Evolutionary conservation across 768 basidiomycete genomes (phyloP).

Genomic region (Arthromyces matolae): DNA sequence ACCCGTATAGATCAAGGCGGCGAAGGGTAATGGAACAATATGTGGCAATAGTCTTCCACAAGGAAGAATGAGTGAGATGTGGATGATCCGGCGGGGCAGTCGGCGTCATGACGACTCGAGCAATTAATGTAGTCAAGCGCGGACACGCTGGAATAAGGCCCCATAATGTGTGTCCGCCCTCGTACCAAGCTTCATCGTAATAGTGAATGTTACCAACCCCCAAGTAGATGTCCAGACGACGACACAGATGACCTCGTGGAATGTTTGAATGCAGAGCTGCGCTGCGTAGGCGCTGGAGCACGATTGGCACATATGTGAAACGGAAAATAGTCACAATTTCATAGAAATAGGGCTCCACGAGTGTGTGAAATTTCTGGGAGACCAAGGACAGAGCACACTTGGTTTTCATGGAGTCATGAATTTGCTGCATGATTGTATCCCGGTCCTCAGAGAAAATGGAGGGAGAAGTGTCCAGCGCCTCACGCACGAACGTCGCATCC

Average conservation of each 20-base stretch:
- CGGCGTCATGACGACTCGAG: not conserved
- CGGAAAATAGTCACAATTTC: conserved; percentile 4
- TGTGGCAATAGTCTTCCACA: conserved; percentile 1
- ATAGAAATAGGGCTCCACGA: conserved; percentile 5
- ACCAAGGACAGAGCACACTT: conserved; percentile 7
- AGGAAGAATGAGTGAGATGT: not conserved
- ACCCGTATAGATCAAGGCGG: not conserved
- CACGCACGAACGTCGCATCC: not conserved
- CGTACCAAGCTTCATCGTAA: not conserved
- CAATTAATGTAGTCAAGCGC: not conserved
- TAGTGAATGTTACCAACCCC: not conserved
- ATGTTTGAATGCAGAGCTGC: not conserved
- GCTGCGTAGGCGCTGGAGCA: not conserved
- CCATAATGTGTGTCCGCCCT: not conserved
- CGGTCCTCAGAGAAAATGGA: not conserved
- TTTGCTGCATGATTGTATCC: not conserved
- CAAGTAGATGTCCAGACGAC: not conserved
- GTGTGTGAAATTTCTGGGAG: not conserved
- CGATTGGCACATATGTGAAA: conserved; percentile 2
- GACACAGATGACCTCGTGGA: not conserved
- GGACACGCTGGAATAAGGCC: conserved; percentile 1
- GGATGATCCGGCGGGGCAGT: not conserved
- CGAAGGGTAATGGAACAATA: not conserved
- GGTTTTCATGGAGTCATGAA: conserved; percentile 1
- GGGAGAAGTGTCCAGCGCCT: conserved; percentile 1